Base-by-base conservation (phyloP, 257 asterid genomes). In the Solanum bulbocastanum region DNA sequence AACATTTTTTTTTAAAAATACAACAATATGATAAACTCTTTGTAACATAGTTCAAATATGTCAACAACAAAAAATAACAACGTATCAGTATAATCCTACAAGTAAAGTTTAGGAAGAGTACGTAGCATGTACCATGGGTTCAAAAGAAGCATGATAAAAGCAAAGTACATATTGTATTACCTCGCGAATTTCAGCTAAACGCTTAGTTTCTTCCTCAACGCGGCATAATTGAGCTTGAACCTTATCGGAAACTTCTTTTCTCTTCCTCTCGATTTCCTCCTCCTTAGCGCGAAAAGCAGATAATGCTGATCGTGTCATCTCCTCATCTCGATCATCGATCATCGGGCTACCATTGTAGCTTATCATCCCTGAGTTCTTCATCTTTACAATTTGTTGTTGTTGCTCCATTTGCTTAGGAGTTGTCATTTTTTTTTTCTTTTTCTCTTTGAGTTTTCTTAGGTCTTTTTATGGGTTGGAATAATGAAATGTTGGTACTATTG, bases 191-290 rank as follows among this genome's bases (percentile, higher is more conserved):
- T 94, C 94, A 42, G 98, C 94, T 66, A 96, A 92, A 30, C 94
- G 94, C 83, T 89, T 95, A 10, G 98, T 93, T 85, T 96, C 98
- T 87, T 93, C 98, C 90, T 94, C 98, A 1, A 95, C 98, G 3
- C 96, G 98, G 87, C 98, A 98, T 49, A 96, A 73, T 73, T 93
- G 98, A 37, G 96, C 93, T 60, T 96, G 94, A 27, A 96, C 98
- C 85, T 87, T 94, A 46, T 92, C 96, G 39, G 94, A 58, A 3
- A 96, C 94, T 87, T 91, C 94, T 27, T 86, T 85, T 86, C 94
- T 95, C 92, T 90, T 93, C 91, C 88, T 94, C 93, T 95, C 99
- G 8, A 96, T 94, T 93, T 96, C 99, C 65, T 95, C 98, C 85
- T 96, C 99, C 91, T 92, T 94, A 2, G 94, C 98, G 0, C 95